Evolutionary conservation across 176 grass and related monocot species (phyloP), one percentile per base, ranked within the genome.

Genomic region (Triticum timopheevii): DNA sequence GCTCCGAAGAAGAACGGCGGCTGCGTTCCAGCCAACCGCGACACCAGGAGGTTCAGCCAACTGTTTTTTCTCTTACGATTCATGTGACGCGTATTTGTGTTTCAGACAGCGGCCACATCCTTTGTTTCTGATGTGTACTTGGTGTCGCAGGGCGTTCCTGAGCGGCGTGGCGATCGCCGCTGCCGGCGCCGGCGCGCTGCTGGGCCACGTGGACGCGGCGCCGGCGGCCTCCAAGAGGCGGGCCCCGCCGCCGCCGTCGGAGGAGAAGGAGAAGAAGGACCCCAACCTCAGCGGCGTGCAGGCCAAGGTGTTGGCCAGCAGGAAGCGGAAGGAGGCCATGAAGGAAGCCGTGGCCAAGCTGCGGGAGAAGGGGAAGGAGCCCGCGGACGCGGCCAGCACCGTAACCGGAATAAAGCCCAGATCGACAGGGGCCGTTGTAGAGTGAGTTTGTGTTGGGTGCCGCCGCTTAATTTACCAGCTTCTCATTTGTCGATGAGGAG

Each of bases 301-400:
- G 89, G 96, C 93, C 25, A 98, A 98, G 11, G 75, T 94, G 2
- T 38, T 95, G 3, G 96, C 96, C 27, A 98, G 88, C 85, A 95
- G 83, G 92, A 98, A 82, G 81, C 80, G 96, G 86, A 95, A 95
- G 84, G 92, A 95, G 65, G 96, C 93, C 82, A 98, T 94, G 96
- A 95, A 95, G 67, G 96, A 98, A 35, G 63, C 81, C 24, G 67
- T 94, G 44, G 90, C 93, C 68, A 98, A 95, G 80, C 50, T 98
- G 78, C 84, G 79, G 91, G 96, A 98, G 90, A 90, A 64, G 77
- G 93, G 90, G 10, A 95, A 94, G 86, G 11, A 31, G 2, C 44
- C 73, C 19, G 73, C 25, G 8, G 73, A 76, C 49, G 73, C 72
- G 7, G 39, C 62, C 68, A 3, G 19, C 4, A 1, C 40, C 0